Base-by-base conservation (phyloP, 2,329 filamentous ascomycete genomes). In the Rhexocercosporidium sp. region DNA sequence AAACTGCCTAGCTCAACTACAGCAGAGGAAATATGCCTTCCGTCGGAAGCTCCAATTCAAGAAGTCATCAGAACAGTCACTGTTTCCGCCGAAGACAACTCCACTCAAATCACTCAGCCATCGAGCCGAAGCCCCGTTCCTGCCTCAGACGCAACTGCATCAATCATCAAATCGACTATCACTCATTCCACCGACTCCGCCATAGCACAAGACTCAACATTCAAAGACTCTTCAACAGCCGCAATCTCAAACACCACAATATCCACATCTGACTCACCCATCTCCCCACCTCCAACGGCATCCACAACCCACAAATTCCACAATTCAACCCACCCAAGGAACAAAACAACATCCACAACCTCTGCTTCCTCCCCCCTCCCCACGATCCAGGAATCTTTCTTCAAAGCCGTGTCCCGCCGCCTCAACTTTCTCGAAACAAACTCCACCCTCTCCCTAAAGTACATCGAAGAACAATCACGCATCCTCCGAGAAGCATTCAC, bases 351-450 rank as follows among this genome's bases (percentile, higher is more conserved):
- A 65, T 81, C 72, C 74, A 82, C 78, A 27, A 66, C 79, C 29
- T 80, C 82, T 9, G 75, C 83, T 1, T 77, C 84, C 8, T 79
- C 85, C 1, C 80, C 91, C 1, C 87, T 89, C 0, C 94, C 95
- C 1, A 94, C 94, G 0, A 96, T 96, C 0, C 96, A 99, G 78
- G 96, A 99, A 77, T 96, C 92, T 1, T 98, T 99, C 80, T 99
- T 97, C 85, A 98, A 98, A 78, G 93, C 94, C 3, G 91, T 98
- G 9, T 93, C 94, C 70, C 98, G 98, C 79, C 92, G 96, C 1
- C 85, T 99, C 4, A 92, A 95, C 71, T 90, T 94, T 73, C 88
- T 98, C 8, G 96, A 99, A 79, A 88, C 92, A 18, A 99, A 98
- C 77, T 93, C 94, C 12, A 97, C 95, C 0, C 84, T 98, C 12